Base-by-base conservation (phyloP, 768 basidiomycete species). In the Lactarius trivialis region DNA sequence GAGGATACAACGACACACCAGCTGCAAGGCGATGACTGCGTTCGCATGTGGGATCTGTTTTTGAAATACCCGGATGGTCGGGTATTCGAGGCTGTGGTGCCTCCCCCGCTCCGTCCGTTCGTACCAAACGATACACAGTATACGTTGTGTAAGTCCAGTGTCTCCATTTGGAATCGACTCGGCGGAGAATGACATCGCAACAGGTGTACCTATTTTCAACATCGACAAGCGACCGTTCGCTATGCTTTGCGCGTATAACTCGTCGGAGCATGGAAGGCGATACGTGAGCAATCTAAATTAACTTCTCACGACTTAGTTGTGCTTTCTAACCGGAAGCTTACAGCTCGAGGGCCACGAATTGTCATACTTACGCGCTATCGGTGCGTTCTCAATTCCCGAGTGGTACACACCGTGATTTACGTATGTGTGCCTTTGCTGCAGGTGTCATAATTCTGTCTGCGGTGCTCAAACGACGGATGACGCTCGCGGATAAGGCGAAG, bases 381-480 rank as follows among this genome's bases (percentile, higher is more conserved):
- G 89, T 85, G 65, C 65, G 69, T 68, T 4, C 24, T 19, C 19
- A 3, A 37, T 4, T 19, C 5, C 17, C 43, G 21, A 53, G 21
- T 32, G 9, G 45, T 1, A 53, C 28, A 3, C 26, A 8, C 24
- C 34, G 41, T 14, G 19, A 55, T 55, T 63, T 54, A 58, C 49
- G 50, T 48, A 57, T 26, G 15, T 14, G 7, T 64, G 19, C 43
- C 36, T 39, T 37, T 24, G 17, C 52, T 49, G 37, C 56, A 81
- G 89, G 91, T 55, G 93, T 97, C 36, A 94, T 97, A 65, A 95
- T 97, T 56, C 79, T 97, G 37, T 93, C 91, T 36, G 93, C 93
- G 12, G 92, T 95, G 7, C 79, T 97, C 52, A 95, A 97, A 73
- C 82, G 92, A 59, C 78, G 93, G 28, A 95, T 97, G 91, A 87